These are phyloP conservation scores for Zanthoxylum bungeanum DNA, from an alignment of 345 rosid genomes.

Conservation along the genomic window DNA sequence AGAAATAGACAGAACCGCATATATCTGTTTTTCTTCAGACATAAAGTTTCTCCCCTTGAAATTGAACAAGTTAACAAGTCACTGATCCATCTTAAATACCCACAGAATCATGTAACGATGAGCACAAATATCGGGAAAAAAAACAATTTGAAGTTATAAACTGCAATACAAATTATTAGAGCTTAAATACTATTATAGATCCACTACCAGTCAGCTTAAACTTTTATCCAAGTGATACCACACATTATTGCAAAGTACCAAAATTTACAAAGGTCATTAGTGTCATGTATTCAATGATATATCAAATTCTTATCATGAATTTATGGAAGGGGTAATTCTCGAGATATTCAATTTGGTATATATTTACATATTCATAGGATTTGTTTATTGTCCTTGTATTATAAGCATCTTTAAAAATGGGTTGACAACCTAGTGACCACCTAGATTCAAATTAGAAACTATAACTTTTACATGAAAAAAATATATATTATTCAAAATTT, in stretches of 20 bases:
- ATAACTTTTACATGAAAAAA: not conserved
- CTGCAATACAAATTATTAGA: not conserved
- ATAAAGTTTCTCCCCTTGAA: not conserved
- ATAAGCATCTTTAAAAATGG: not conserved
- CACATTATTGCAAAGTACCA: not conserved
- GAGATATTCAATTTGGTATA: not conserved
- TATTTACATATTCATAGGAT: not conserved
- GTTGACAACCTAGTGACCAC: not conserved
- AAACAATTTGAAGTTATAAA: not conserved
- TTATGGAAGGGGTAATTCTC: not conserved
- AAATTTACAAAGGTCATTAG: not conserved
- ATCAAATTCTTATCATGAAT: not conserved
- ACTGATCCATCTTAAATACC: not conserved
- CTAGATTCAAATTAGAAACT: not conserved
- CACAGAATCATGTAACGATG: not conserved
- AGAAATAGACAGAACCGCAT: not conserved
- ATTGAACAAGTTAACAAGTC: not conserved
- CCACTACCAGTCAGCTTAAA: not conserved
- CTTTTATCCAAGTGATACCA: not conserved
- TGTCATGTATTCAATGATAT: not conserved
- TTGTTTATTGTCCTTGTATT: not conserved
- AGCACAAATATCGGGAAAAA: not conserved
- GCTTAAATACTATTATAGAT: not conserved
- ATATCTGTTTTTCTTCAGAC: not conserved
- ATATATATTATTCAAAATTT: not conserved